These are phyloP conservation scores for Lepraria neglecta DNA, from an alignment of 495 filamentous ascomycete genomes.

Conservation along the genomic window DNA sequence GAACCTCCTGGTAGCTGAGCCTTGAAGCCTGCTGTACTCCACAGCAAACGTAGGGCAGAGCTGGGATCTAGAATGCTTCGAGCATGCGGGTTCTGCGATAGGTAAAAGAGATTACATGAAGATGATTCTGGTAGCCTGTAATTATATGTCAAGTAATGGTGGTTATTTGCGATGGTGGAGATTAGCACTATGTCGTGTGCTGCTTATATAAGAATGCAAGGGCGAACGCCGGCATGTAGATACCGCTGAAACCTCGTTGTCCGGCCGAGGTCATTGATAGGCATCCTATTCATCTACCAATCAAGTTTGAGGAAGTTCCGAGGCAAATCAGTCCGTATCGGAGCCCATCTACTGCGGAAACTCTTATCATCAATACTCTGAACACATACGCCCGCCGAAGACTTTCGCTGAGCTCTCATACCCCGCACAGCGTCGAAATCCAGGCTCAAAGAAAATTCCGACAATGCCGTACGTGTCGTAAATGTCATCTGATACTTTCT, in stretches of 20 bases:
- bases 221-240: background rate
- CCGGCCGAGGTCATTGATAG: background rate
- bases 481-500: background rate
- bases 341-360: background rate
- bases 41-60: no score
- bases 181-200: no score
- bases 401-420: background rate
- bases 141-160: no score
- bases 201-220: background rate
- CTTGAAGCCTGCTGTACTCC: no score
- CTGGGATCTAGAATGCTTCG: no score
- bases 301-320: background rate
- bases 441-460: no score
- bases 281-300: background rate
- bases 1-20: no score
- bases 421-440: background rate
- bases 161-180: no score
- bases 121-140: no score
- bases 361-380: background rate
- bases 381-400: background rate
- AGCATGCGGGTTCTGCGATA: no score
- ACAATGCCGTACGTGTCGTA: background rate
- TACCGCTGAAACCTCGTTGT: background rate
- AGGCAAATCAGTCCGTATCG: background rate
- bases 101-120: no score